Evolutionary conservation across 2,329 filamentous ascomycete species (phyloP).

Genomic region (Trichoderma polysporum): DNA sequence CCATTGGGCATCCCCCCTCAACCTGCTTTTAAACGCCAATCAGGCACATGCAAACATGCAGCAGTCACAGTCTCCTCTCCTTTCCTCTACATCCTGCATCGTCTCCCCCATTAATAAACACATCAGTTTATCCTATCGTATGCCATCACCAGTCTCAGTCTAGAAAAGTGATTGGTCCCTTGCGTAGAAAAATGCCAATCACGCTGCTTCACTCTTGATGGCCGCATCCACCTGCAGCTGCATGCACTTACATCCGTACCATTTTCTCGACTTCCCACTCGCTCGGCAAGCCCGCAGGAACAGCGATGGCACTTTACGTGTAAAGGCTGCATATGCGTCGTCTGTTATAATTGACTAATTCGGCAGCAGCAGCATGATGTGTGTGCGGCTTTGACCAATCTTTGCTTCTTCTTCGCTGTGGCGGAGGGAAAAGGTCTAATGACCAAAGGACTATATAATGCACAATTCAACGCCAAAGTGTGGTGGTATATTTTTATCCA

Average conservation of each 20-base stretch:
- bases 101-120: neutral
- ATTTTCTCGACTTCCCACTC: neutral
- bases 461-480: neutral
- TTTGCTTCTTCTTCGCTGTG: neutral
- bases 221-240: neutral
- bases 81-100: neutral
- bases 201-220: neutral
- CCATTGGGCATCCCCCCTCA: neutral
- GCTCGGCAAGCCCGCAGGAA: neutral
- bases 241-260: conserved; percentile 16
- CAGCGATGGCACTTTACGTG: neutral
- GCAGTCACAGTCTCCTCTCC: neutral
- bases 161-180: neutral
- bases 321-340: conserved; percentile 10
- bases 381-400: neutral
- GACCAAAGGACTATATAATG: conserved; percentile 2
- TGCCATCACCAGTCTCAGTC: neutral
- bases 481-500: neutral
- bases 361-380: neutral
- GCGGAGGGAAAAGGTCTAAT: neutral
- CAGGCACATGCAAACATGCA: neutral
- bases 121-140: neutral
- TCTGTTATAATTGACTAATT: neutral
- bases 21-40: too few relatives aligned
- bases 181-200: neutral